Evolutionary conservation across 1,139 yeast species (phyloP), one percentile per base, ranked within the genome.

Genomic region (Protomyces gravidus): DNA sequence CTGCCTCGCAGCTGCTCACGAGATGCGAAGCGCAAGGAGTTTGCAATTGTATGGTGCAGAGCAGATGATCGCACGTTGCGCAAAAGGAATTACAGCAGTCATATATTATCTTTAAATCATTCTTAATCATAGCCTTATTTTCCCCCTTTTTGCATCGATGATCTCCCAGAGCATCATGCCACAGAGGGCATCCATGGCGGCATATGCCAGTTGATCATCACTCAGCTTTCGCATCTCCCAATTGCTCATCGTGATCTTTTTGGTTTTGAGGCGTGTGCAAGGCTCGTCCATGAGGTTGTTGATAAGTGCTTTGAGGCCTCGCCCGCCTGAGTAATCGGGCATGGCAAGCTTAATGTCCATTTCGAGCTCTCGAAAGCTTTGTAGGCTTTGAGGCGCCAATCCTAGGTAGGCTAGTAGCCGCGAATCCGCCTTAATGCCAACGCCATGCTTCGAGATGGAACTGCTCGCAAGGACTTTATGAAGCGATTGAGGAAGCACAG

Each of bases 171-270:
- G 42, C 23, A 36, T 5, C 21, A 36, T 23, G 9, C 42, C 42
- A 36, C 42, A 36, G 42, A 46, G 26, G 7, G 58, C 58, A 26
- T 53, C 58, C 58, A 53, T 53, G 15, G 58, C 46, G 17, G 58
- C 58, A 46, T 53, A 53, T 25, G 17, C 36, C 7, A 33, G 26
- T 21, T 53, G 51, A 13, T 49, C 58, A 1, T 27, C 19, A 7
- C n/a, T 25, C 15, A 53, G 26, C 13, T 46, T 9, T 6, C 26
- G 21, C 26, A 33, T 13, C 23, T 53, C 58, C 58, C 58, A 53
- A 21, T 53, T 46, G 9, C 46, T 53, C 58, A 53, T 53, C 33
- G 58, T 53, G 11, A 53, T 21, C 25, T 25, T 19, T 30, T 53
- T 45, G 13, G 58, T 53, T 47, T 53, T 53, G 51, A 45, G 45